phyloP scores from a whole-genome alignment of 352 stramenopile genomes.

The Salisapilia sapeloensis region DNA sequence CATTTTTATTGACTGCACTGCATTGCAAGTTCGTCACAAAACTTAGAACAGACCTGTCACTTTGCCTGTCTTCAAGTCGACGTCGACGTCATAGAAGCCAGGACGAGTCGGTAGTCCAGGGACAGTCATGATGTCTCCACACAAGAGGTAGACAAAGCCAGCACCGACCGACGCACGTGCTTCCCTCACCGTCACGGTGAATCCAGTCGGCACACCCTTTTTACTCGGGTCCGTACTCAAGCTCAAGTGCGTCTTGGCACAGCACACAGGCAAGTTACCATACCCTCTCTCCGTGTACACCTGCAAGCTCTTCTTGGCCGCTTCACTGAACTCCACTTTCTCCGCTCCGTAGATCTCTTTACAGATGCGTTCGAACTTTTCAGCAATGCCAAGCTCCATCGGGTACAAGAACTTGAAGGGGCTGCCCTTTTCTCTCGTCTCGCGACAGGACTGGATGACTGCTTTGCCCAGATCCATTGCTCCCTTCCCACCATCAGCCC shows the following conservation, averaged over 20 bases:
- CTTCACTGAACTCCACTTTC: slow-evolving; percentile 88
- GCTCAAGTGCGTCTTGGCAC: slow-evolving; percentile 98
- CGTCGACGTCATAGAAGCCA: slow-evolving; percentile 97
- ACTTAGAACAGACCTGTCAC: slow-evolving; percentile 92
- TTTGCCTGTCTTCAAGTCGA: slow-evolving; percentile 87
- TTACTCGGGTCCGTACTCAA: slow-evolving; percentile 87
- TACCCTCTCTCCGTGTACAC: slow-evolving; percentile 78
- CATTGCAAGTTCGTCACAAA: too few species aligned
- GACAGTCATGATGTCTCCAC: slow-evolving; percentile 98
- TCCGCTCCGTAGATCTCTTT: slow-evolving; percentile 95
- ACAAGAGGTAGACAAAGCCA: slow-evolving; percentile 91
- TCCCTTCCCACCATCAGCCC: slow-evolving; percentile 54
- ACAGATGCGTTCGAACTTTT: slow-evolving; percentile 94
- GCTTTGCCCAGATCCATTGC: slow-evolving; percentile 84
- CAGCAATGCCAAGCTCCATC: slow-evolving; percentile 76
- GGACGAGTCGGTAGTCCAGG: slow-evolving; percentile 95
- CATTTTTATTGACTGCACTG: too few species aligned
- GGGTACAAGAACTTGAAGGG: slow-evolving; percentile 95
- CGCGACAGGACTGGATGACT: slow-evolving; percentile 84
- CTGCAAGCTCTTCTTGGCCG: slow-evolving; percentile 88
- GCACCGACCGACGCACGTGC: slow-evolving; percentile 91
- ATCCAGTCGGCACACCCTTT: slow-evolving; percentile 91
- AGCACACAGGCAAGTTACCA: slow-evolving; percentile 85
- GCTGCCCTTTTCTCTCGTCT: slow-evolving; percentile 50
- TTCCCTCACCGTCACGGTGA: slow-evolving; percentile 89